phyloP scores from a whole-genome alignment of 805 yeast genomes.

The Yarrowia deformans region DNA sequence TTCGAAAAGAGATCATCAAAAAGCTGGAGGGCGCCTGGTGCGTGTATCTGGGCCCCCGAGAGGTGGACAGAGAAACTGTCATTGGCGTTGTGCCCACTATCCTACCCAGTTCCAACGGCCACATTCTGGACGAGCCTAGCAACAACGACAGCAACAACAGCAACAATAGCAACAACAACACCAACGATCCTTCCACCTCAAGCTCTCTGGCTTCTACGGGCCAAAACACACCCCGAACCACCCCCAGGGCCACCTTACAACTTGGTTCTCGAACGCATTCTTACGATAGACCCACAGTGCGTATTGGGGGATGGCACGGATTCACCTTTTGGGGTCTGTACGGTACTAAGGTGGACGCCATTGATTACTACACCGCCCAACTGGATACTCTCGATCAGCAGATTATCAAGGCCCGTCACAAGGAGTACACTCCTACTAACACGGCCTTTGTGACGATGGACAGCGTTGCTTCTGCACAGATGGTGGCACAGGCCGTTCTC shows the following conservation, averaged over 20 bases:
- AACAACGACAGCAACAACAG: background rate
- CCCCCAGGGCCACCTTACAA: slow-evolving; percentile 40
- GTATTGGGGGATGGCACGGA: slow-evolving; percentile 54
- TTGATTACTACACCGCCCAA: slow-evolving; percentile 74
- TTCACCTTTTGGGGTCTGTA: slow-evolving; percentile 58
- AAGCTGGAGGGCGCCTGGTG: slow-evolving; percentile 78
- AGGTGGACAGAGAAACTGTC: slow-evolving; percentile 25
- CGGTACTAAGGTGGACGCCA: slow-evolving; percentile 81
- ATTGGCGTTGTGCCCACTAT: slow-evolving; percentile 1
- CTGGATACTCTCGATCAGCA: slow-evolving; percentile 73
- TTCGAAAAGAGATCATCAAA: slow-evolving; percentile 61
- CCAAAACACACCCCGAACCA: slow-evolving; percentile 9
- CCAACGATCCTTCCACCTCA: background rate
- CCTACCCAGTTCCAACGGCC: slow-evolving; percentile 6
- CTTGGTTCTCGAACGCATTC: slow-evolving; percentile 45
- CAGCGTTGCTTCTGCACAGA: slow-evolving; percentile 92
- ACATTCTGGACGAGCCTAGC: background rate
- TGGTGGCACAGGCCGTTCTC: slow-evolving; percentile 93
- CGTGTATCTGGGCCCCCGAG: slow-evolving; percentile 58
- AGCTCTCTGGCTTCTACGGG: slow-evolving; percentile 3
- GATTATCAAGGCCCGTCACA: slow-evolving; percentile 67
- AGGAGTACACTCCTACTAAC: slow-evolving; percentile 81
- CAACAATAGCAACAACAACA: background rate
- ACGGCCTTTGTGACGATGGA: slow-evolving; percentile 96
- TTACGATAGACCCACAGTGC: slow-evolving; percentile 66